phyloP scores from a whole-genome alignment of 2,329 filamentous ascomycete species.

The Tolypocladium endophyticum region DNA sequence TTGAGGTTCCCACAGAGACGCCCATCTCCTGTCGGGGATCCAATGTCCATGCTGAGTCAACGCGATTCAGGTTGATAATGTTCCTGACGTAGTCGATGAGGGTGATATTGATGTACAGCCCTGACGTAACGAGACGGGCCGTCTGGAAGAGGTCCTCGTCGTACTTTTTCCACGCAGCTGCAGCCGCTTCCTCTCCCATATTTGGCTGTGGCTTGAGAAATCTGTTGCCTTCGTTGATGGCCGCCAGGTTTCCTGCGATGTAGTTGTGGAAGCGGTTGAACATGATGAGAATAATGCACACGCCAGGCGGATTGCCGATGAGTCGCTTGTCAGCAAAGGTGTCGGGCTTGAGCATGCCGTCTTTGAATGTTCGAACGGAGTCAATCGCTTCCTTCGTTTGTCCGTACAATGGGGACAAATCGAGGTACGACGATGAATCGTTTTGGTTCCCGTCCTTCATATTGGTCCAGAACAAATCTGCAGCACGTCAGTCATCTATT shows the following conservation, averaged over 20 bases:
- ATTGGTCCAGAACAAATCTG: slow-evolving; percentile 63
- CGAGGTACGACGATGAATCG: slow-evolving; percentile 62
- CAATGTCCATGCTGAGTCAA: slow-evolving; percentile 68
- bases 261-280: slow-evolving; percentile 83
- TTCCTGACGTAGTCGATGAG: slow-evolving; percentile 70
- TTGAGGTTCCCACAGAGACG: slow-evolving; percentile 37
- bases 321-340: slow-evolving; percentile 61
- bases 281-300: slow-evolving; percentile 64
- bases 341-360: slow-evolving; percentile 64
- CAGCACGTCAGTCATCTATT: neutral
- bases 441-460: slow-evolving; percentile 46
- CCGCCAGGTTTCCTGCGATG: slow-evolving; percentile 64
- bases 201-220: slow-evolving; percentile 55
- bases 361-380: slow-evolving; percentile 56
- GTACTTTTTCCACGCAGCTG: slow-evolving; percentile 52
- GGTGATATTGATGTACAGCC: slow-evolving; percentile 70
- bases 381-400: slow-evolving; percentile 57
- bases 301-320: slow-evolving; percentile 60
- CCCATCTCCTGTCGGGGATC: slow-evolving; percentile 65
- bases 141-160: slow-evolving; percentile 76
- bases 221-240: slow-evolving; percentile 75
- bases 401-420: slow-evolving; percentile 62
- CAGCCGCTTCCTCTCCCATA: slow-evolving; percentile 37
- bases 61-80: slow-evolving; percentile 49
- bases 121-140: slow-evolving; percentile 61